Base-by-base conservation (phyloP, 352 stramenopile genomes). In the Albugo laibachii region DNA sequence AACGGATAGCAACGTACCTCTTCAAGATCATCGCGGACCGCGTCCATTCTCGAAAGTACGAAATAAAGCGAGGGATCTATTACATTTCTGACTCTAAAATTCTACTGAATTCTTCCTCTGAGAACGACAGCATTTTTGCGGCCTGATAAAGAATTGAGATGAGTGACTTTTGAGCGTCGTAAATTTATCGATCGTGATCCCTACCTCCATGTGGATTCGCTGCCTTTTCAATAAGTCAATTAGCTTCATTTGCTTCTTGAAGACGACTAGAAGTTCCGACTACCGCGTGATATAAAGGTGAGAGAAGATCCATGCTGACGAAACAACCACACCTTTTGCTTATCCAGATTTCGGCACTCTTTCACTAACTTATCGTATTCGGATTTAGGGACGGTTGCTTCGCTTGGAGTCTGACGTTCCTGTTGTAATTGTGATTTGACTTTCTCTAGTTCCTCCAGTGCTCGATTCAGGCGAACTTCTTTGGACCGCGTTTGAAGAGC, bases 161-260 rank as follows among this genome's bases (percentile, higher is more conserved):
- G 38, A 24, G 16, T 43, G 8, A 3, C 38, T 43, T 3, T 19
- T 8, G 48, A 20, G 5, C 1, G 8, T 11, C 0, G 11, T 41
- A 21, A 13, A 2, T 31, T 50, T 13, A 38, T 36, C 48, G 16
- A 2, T 6, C 24, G 5, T 16, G 14, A 40, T 11, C 5, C 38
- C 6, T 51, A 83, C 69, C 61, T 89, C 76, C 66, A 89, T 81
- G 58, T 89, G 76, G 49, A 89, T 81, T 36, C 75, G 73, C 54
- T 89, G 76, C 11, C 76, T 68, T 42, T 83, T 89, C 36, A 89
- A 64, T 41, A 89, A n/a, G 24, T 88, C 76, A 41, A 88, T 86
- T 31, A 88, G 67, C 49, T 86, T 85, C 64, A 86, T 83, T 47
- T 89, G 76, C 54, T 86, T 84, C 49, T 86, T 86, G 56, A 89